Percentiles rank a stretch among this genome's conserved stretches.
Evolutionary conservation across 2,329 filamentous ascomycete genomes (phyloP).

Genomic region (Neonectria faginata): DNA sequence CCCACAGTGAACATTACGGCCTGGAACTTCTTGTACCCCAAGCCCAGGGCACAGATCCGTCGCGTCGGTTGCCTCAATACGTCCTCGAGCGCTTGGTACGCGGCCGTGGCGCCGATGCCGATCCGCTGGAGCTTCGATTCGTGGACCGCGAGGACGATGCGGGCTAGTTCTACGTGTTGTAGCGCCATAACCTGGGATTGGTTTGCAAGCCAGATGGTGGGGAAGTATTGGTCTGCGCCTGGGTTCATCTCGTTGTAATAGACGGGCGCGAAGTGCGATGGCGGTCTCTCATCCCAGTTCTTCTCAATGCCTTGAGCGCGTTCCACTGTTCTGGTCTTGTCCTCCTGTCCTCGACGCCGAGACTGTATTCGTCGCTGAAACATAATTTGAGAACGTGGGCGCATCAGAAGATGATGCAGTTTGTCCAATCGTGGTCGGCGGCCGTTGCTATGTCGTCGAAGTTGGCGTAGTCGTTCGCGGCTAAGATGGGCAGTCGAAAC

Average conservation of each 20-base stretch:
- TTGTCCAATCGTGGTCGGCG: slow-evolving; percentile 34
- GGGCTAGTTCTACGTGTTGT: slow-evolving; percentile 29
- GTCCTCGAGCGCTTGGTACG: slow-evolving; percentile 28
- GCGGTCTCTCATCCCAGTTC: slow-evolving; percentile 26
- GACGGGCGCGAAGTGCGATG: slow-evolving; percentile 21
- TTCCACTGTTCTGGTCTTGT: slow-evolving; percentile 24
- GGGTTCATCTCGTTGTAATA: slow-evolving; percentile 27
- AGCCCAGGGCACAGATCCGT: slow-evolving; percentile 23
- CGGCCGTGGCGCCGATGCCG: slow-evolving; percentile 29
- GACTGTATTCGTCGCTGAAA: slow-evolving; percentile 6
- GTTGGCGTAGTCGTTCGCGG: slow-evolving; percentile 23
- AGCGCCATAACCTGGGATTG: slow-evolving; percentile 34
- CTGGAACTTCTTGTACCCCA: slow-evolving; percentile 23
- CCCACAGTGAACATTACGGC: slow-evolving; percentile 28
- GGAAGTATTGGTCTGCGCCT: slow-evolving; percentile 21
- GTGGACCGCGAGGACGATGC: slow-evolving; percentile 33
- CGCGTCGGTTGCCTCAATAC: slow-evolving; percentile 21
- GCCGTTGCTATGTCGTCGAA: slow-evolving; percentile 18
- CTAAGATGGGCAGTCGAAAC: slow-evolving; percentile 28
- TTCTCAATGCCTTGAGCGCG: slow-evolving; percentile 18
- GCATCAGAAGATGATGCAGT: slow-evolving; percentile 29
- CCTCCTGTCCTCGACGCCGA: neutral
- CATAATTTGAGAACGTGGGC: slow-evolving; percentile 33
- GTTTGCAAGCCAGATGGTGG: slow-evolving; percentile 23
- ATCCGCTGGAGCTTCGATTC: slow-evolving; percentile 30